Base-by-base conservation (phyloP, 345 rosid species). In the Gossypium mustelinum region DNA sequence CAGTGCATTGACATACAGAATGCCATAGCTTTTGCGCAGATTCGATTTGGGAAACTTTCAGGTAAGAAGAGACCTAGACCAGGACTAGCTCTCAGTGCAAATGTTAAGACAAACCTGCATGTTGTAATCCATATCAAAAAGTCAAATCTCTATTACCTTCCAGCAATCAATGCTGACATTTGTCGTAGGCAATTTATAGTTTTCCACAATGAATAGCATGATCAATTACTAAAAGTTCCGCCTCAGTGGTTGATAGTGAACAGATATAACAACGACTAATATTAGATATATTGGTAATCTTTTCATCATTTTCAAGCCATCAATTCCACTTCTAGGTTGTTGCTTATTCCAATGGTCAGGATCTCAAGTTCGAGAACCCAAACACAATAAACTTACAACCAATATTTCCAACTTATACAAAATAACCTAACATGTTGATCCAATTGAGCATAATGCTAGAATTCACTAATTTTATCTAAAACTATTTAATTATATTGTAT, bases 1-100 rank as follows among this genome's bases (percentile, higher is more conserved):
- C 98, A 95, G 79, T 93, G 98, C 73, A 95, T 98, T 41, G 97
- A 91, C 97, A 95, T 84, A 73, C 99, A 95, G 74, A 93, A 72
- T 4, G 98, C 98, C 97, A 93, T 90, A 79, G 99, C 98, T 83
- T 89, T 95, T 44, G 97, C 99, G 77, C 99, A 83, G 48, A 95
- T 93, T 70, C 94, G 92, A 82, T 87, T 83, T 41, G 98, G 89
- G 76, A 95, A 93, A 57, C 93, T 95, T 76, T 95, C 99, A 70
- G 99, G 97, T 13, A 95, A 88, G 76, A 95, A 97, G 62, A 95
- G 90, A 83, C 92, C 83, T 22, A 98, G 98, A 78, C 93, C 98
- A 62, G 97, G 99, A 73, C 99, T 98, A 80, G 98, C 99, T 86
- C 99, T 98, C 20, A 91, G 39, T 34, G 99, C 89, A 83, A 95